Evolutionary conservation across 257 asterid genomes (phyloP).

Genomic region (Primulina huaijiensis): DNA sequence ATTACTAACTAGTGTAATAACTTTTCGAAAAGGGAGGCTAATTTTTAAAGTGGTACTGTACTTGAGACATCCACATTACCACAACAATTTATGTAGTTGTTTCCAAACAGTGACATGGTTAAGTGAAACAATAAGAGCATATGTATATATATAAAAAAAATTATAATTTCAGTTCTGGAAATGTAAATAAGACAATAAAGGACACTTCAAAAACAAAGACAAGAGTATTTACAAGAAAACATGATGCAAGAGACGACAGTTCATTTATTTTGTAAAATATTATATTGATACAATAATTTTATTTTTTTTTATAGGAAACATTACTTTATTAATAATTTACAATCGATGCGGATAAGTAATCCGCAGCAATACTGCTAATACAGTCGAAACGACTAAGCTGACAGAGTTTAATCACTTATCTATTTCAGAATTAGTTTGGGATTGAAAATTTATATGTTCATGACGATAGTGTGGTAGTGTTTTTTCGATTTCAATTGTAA

Average conservation of each 20-base stretch:
- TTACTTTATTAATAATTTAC: too few species aligned
- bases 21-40: neutral
- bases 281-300: neutral
- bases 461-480: too few species aligned
- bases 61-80: neutral
- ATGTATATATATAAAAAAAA: too few species aligned
- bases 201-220: neutral
- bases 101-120: neutral
- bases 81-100: neutral
- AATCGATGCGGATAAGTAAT: too few species aligned
- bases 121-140: slow-evolving; percentile 4
- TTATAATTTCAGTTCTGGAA: neutral
- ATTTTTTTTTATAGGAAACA: too few species aligned
- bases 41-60: neutral
- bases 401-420: too few species aligned
- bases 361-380: too few species aligned
- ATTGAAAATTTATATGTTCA: too few species aligned
- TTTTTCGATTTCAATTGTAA: too few species aligned
- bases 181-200: neutral
- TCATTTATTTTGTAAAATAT: neutral
- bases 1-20: slow-evolving; percentile 1
- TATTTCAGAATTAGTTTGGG: too few species aligned
- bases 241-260: neutral
- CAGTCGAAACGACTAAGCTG: too few species aligned
- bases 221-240: neutral